Conservation (phyloP, 2,329 filamentous ascomycete species). For the Chrysoporthe puriensis region DNA sequence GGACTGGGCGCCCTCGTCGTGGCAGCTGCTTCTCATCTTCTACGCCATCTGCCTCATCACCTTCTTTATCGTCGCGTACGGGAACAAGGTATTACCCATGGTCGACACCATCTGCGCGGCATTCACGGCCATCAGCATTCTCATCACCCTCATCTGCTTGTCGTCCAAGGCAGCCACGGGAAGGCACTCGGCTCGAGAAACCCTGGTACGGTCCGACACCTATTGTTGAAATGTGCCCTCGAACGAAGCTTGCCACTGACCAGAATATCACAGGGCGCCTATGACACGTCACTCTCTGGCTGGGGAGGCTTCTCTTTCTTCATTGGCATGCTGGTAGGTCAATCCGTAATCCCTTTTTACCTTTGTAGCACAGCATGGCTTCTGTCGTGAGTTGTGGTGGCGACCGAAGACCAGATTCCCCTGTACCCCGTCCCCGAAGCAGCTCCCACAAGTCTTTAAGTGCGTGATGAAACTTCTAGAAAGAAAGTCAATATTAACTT, state of each 20-base stretch:
- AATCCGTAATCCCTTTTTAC: neutral
- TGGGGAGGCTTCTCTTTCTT: conserved; percentile 65
- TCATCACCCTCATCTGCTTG: conserved; percentile 60
- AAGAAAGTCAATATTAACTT: neutral
- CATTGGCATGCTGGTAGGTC: conserved; percentile 57
- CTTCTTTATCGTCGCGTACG: conserved; percentile 59
- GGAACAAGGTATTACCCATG: conserved; percentile 59
- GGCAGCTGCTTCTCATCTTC: conserved; percentile 66
- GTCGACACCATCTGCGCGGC: conserved; percentile 60
- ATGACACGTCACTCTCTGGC: conserved; percentile 58
- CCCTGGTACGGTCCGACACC: conserved; percentile 41
- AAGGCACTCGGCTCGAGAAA: conserved; percentile 53
- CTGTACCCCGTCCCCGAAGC: too few relatives aligned
- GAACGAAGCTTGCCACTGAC: neutral
- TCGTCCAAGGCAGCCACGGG: conserved; percentile 58
- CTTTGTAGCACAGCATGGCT: too few relatives aligned
- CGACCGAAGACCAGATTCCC: too few relatives aligned
- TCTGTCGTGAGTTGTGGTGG: too few relatives aligned
- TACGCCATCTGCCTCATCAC: conserved; percentile 61
- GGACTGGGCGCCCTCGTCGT: conserved; percentile 53
- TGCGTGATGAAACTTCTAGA: neutral
- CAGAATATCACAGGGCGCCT: conserved; percentile 45
- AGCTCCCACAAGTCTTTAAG: too few relatives aligned
- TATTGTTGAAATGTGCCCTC: neutral
- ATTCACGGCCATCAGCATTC: conserved; percentile 58